Conservation (phyloP, 208 protist genomes). For the Crithidia thermophila region DNA sequence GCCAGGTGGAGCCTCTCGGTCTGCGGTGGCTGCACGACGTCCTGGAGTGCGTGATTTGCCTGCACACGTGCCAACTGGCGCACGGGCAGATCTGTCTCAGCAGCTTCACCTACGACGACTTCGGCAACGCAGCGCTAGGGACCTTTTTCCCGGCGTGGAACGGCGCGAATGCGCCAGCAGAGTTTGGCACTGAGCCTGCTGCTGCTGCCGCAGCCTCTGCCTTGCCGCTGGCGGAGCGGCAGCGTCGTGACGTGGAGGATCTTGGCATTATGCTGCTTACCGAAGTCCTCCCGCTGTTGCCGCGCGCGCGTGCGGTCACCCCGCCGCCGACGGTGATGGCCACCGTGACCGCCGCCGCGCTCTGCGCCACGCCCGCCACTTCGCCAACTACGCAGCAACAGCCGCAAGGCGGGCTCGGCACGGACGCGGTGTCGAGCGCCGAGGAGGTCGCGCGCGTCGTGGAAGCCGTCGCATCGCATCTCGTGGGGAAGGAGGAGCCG, state of each 20-base stretch:
- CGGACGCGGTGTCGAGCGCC: neutral
- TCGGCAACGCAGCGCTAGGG: conserved; percentile 70
- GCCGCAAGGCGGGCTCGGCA: neutral
- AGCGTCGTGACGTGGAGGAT: conserved; percentile 30
- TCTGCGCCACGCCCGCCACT: neutral
- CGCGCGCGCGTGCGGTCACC: neutral
- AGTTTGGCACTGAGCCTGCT: too few species aligned
- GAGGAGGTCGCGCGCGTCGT: conserved; percentile 48
- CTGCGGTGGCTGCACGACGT: conserved; percentile 69
- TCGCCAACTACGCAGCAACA: conserved; percentile 13
- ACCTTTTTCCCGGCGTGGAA: conserved; percentile 45
- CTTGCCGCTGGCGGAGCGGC: conserved; percentile 22
- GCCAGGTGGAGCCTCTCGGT: conserved; percentile 50
- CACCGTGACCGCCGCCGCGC: neutral
- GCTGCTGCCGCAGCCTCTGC: too few species aligned
- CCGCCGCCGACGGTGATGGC: neutral
- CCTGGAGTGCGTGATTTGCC: conserved; percentile 60
- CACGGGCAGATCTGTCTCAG: conserved; percentile 59
- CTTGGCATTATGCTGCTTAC: conserved; percentile 44
- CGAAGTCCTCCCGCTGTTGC: conserved; percentile 21
- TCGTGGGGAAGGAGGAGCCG: conserved; percentile 63
- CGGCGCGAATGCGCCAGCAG: neutral
- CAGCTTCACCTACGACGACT: conserved; percentile 81
- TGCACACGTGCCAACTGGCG: conserved; percentile 60
- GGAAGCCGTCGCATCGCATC: conserved; percentile 56